Evolutionary conservation across 2,329 filamentous ascomycete genomes (phyloP), one percentile per base, ranked within the genome.

Genomic region (Phoma herbarum): DNA sequence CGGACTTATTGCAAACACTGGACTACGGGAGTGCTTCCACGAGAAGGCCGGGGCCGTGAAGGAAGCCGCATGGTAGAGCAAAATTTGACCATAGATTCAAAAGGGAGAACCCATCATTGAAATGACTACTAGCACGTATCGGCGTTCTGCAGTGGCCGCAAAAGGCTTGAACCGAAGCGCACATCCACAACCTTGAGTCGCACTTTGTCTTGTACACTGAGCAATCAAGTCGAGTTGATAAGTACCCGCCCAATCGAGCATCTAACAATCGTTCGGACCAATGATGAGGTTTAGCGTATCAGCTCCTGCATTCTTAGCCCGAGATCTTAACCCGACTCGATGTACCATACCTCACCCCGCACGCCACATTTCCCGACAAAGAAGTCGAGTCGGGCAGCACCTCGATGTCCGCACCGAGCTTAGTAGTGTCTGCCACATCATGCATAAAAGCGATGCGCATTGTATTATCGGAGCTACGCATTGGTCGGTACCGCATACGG

Each of bases 1-100:
- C 12, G 71, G 70, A 10, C 61, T 65, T 3, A 61, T 73, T 31
- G 61, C 64, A 14, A 73, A 73, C 48, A 69, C 62, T 6, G 64
- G 64, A 20, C 45, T 70, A 57, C 57, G 69, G 20, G 45, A 57
- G 2, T 68, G n/a, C 44, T 68, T 71, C 33, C 61, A 68, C 58
- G 33, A 33, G 14, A 57, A 59, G 33, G 46, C 48, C 20, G 56
- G 49, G 25, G 35, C 46, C 31, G 37, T 45, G 1, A 45, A 53
- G 26, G 50, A 51, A 46, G 42, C 16, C 26, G 23, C 14, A 8
- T 53, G 29, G 41, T 9, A 29, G 8, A 14, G n/a, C 14, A 5
- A 39, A 14, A 12, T 33, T 28, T 10, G 22, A 31, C 20, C 20
- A 18, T 35, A 22, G n/a, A 23, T 14, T 12, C 14, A 11, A 33